A percentile compares a stretch with the other conserved stretches of the same genome.
Conservation (phyloP, 2,329 filamentous ascomycete species). For the Botryotinia globosa region DNA sequence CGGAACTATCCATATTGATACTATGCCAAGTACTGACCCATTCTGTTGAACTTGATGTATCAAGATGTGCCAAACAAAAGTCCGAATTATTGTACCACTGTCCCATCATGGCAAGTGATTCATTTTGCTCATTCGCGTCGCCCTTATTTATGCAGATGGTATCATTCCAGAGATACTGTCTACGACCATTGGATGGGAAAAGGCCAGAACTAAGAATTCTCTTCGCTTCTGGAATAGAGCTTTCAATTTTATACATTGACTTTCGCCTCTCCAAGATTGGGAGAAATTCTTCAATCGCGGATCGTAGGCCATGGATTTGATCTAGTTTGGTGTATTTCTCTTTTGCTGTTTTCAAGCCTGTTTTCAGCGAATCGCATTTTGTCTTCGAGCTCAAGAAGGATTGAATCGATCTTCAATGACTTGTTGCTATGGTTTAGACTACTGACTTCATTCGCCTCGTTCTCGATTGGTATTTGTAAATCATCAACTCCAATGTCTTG, state of each 20-base stretch:
- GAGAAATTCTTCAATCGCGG: constrained; percentile 18
- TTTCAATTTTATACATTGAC: constrained; percentile 36
- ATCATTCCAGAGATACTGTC: constrained; percentile 39
- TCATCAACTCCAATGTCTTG: constrained; percentile 7
- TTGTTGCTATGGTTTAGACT: neutral
- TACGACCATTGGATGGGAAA: constrained; percentile 32
- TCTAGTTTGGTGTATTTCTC: constrained; percentile 3
- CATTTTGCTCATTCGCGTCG: constrained; percentile 35
- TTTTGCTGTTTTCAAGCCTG: constrained; percentile 10
- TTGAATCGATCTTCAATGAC: neutral
- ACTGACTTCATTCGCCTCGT: neutral
- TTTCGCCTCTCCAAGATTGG: constrained; percentile 28
- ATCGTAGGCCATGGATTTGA: constrained; percentile 7
- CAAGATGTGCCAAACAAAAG: constrained; percentile 38
- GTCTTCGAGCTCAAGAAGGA: neutral
- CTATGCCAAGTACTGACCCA: constrained; percentile 31
- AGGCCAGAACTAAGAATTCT: constrained; percentile 34
- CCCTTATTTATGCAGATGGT: constrained; percentile 40
- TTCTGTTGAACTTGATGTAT: constrained; percentile 29
- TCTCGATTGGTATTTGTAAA: neutral
- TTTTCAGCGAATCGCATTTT: constrained; percentile 6
- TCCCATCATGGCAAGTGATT: constrained; percentile 39
- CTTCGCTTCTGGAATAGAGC: constrained; percentile 31
- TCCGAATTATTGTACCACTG: constrained; percentile 39
- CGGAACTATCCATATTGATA: constrained; percentile 21